Conservation (phyloP, 2,329 filamentous ascomycete genomes). For the Magnaporthiopsis rhizophila region DNA sequence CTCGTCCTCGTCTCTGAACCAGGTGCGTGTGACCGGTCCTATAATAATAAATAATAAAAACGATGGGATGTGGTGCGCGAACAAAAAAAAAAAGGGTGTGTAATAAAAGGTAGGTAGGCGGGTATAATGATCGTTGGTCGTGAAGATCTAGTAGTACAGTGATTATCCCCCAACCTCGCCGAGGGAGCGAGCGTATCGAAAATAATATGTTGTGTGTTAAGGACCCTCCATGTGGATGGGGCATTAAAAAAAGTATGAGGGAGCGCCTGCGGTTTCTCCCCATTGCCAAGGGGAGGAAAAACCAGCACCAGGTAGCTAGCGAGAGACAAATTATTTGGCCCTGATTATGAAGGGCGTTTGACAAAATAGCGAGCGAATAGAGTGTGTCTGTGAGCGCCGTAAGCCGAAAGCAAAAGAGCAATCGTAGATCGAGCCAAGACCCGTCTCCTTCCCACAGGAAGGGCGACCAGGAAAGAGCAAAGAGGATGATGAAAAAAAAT, state of each 20-base stretch:
- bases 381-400: not conserved
- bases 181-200: constrained; percentile 6
- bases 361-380: not conserved
- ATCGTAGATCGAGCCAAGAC: not conserved
- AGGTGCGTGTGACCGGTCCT: too few species aligned
- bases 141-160: constrained; percentile 5
- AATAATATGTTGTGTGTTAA: not conserved
- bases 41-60: too few species aligned
- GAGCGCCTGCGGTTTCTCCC: constrained; percentile 5
- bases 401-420: not conserved
- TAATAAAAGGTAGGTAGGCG: constrained; percentile 2
- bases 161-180: constrained; percentile 6
- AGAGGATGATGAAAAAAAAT: not conserved
- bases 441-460: not conserved
- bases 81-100: not conserved
- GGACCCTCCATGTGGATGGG: too few species aligned
- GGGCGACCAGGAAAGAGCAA: not conserved
- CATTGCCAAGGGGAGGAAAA: too few species aligned
- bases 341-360: not conserved
- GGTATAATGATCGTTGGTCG: constrained; percentile 3
- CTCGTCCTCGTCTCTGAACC: too few species aligned
- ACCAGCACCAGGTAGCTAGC: not conserved
- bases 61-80: too few species aligned
- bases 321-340: constrained; percentile 1
- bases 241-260: constrained; percentile 3